Conservation (phyloP, 208 protist species). For the Balamuthia mandrillaris region DNA sequence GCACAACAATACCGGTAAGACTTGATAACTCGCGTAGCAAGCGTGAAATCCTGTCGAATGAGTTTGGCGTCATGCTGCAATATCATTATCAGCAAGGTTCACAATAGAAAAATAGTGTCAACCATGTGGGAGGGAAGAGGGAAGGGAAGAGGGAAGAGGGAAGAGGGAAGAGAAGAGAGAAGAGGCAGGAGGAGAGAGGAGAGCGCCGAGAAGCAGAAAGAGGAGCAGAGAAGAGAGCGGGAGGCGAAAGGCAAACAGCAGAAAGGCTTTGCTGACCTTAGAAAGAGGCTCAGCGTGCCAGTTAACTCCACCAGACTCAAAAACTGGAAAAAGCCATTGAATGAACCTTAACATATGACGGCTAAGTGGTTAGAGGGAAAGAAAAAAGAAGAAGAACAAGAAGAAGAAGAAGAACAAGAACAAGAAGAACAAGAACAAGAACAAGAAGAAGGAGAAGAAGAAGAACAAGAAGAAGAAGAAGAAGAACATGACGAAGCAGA, state of each 20-base stretch:
- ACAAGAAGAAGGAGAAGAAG: neutral
- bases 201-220: neutral
- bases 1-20: neutral
- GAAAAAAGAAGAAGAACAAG: too few relatives aligned
- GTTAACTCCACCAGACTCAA: slow-evolving; percentile 14
- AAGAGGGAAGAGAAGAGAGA: neutral
- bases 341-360: neutral
- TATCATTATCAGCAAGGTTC: too few relatives aligned
- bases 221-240: neutral
- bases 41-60: neutral
- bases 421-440: neutral
- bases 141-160: neutral
- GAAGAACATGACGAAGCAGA: neutral
- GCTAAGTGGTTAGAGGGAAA: too few relatives aligned
- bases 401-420: neutral
- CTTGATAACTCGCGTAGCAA: slow-evolving; percentile 1
- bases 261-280: neutral
- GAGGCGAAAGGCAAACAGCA: too few relatives aligned
- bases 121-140: too few relatives aligned
- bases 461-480: neutral
- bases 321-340: slow-evolving; percentile 30
- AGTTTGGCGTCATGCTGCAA: neutral
- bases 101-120: too few relatives aligned
- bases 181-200: neutral
- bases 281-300: slow-evolving; percentile 32